These are phyloP conservation scores for Lactuca saligna DNA, from an alignment of 129 eudicot genomes.

Conservation along the genomic window DNA sequence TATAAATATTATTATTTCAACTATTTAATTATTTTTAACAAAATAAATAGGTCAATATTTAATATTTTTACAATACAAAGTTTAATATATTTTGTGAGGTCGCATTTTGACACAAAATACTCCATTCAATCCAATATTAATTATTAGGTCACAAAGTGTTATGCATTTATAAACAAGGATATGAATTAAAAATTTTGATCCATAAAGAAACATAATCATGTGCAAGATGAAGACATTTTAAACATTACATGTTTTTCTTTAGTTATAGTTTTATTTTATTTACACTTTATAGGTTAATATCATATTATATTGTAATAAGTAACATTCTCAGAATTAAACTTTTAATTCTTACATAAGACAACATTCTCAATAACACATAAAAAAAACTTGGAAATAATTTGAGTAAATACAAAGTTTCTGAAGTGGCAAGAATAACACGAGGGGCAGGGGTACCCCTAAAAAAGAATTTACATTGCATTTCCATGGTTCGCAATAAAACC, in stretches of 20 bases:
- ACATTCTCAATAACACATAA: neutral
- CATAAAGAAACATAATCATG: neutral
- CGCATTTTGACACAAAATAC: too few relatives aligned
- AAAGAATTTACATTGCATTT: constrained; percentile 16
- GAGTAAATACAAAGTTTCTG: neutral
- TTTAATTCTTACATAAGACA: too few relatives aligned
- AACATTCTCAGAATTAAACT: neutral
- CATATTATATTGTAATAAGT: neutral
- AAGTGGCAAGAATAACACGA: neutral
- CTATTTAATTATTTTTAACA: too few relatives aligned
- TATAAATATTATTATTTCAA: too few relatives aligned
- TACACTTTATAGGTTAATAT: neutral
- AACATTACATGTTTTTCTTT: neutral
- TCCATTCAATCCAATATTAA: too few relatives aligned
- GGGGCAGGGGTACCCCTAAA: neutral
- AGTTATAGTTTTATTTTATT: too few relatives aligned
- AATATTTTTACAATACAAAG: too few relatives aligned
- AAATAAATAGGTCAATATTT: too few relatives aligned
- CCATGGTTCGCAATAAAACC: neutral
- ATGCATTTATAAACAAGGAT: too few relatives aligned
- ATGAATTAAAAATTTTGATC: neutral
- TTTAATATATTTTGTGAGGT: too few relatives aligned
- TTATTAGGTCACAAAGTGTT: too few relatives aligned
- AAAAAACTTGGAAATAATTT: neutral
- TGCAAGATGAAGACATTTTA: neutral